Base-by-base conservation (phyloP, 495 filamentous ascomycete species). In the Penicillium ochrochloron region DNA sequence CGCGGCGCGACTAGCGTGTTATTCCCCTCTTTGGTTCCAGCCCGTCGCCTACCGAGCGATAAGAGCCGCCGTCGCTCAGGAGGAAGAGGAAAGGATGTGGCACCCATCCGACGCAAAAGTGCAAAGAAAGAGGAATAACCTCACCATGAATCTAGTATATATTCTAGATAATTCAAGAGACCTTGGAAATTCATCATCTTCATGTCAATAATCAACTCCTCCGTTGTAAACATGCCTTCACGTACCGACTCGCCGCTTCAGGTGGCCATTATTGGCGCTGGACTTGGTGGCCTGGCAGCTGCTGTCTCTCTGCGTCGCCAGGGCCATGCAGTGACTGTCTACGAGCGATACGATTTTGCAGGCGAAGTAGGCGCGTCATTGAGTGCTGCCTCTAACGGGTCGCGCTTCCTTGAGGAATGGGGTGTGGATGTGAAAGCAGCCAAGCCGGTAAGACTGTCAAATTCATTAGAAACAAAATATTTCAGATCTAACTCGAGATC, bases 271-370 rank as follows among this genome's bases (percentile, higher is more conserved):
- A 78, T 85, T 17, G 84, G 84, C 15, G 84, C 80, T 9, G 84
- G 84, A 3, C 83, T 86, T 25, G 83, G 83, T n/a, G 84, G 85
- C 14, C 68, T 86, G 12, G 69, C 77, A 3, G 80, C 84, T 7
- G 84, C 84, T 0, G 76, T 86, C n/a, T 78, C 75, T 11, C 66
- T 88, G 6, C 78, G 83, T 31, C 78, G 78, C 14, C 72, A 80
- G 41, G 84, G 84, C 8, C 85, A 87, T 54, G 19, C 75, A 2
- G 82, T 86, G 53, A 73, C 75, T 3, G 78, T 85, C 6, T 76
- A 73, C 60, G 72, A 75, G 48, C 57, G 70, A 62, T 71, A 70
- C 23, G 70, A 76, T 58, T 74, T 70, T 55, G 70, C 72, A 0
- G 66, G 72, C 11, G 74, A 76, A 21, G 74, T 70, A 0, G 74